Conservation (phyloP, 257 asterid species). For the Capsicum baccatum region DNA sequence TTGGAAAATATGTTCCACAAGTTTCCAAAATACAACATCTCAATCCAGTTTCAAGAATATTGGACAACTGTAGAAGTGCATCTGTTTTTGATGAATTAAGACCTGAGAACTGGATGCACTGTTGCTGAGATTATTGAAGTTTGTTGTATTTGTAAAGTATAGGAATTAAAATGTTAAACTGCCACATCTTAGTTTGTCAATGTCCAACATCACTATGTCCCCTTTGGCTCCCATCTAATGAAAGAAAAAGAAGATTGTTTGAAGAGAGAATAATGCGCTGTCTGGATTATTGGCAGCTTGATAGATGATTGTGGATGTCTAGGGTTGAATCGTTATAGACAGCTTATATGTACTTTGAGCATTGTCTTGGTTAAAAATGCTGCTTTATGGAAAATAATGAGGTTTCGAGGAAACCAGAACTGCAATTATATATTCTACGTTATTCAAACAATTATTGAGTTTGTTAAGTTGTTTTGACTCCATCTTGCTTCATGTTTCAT, state of each 20-base stretch:
- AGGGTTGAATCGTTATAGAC: not conserved
- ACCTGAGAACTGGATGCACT: not conserved
- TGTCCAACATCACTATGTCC: not conserved
- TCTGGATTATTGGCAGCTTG: not conserved
- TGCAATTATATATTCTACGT: not conserved
- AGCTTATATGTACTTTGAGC: constrained; percentile 4
- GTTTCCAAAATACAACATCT: not conserved
- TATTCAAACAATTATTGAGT: not conserved
- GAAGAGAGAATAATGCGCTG: not conserved
- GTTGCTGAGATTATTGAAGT: constrained; percentile 8
- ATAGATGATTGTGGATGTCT: constrained; percentile 20
- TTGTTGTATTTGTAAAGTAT: not conserved
- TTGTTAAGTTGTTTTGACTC: constrained; percentile 12
- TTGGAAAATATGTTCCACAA: not conserved
- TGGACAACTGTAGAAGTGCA: not conserved
- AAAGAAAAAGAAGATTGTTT: not conserved
- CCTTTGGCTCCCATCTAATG: not conserved
- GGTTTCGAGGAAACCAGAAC: not conserved
- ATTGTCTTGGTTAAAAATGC: not conserved
- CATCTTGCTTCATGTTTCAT: too few relatives aligned
- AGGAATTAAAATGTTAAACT: not conserved
- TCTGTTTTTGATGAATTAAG: constrained; percentile 16
- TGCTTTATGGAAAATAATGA: not conserved
- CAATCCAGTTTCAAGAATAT: not conserved
- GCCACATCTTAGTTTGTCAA: constrained; percentile 19